Percentiles rank a stretch among this genome's conserved stretches.
phyloP scores from a whole-genome alignment of 1,139 yeast species.

The Candida gigantensis region DNA sequence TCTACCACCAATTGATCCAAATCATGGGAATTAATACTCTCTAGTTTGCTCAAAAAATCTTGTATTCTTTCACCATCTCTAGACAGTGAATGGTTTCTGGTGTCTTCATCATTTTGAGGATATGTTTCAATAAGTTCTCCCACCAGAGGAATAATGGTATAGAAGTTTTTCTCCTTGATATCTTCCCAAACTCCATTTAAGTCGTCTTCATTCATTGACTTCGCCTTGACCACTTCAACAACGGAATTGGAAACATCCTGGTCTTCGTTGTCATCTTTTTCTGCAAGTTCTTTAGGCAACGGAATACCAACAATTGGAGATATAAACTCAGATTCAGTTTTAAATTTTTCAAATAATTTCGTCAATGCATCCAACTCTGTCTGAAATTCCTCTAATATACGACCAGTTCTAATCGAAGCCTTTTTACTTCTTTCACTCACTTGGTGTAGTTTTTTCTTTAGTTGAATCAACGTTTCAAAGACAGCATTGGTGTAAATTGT shows the following conservation, averaged over 20 bases:
- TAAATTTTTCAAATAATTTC: slow-evolving; percentile 47
- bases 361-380: slow-evolving; percentile 40
- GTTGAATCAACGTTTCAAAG: slow-evolving; percentile 33
- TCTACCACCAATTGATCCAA: slow-evolving; percentile 58
- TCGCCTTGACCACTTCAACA: slow-evolving; percentile 26
- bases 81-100: slow-evolving; percentile 3
- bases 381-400: slow-evolving; percentile 53
- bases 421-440: slow-evolving; percentile 46
- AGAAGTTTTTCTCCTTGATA: slow-evolving; percentile 62
- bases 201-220: slow-evolving; percentile 29
- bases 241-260: slow-evolving; percentile 18
- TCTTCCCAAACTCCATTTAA: slow-evolving; percentile 60
- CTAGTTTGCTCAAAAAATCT: slow-evolving; percentile 46
- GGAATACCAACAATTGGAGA: slow-evolving; percentile 40
- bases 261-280: slow-evolving; percentile 17
- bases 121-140: slow-evolving; percentile 32
- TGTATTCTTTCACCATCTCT: slow-evolving; percentile 48
- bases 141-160: slow-evolving; percentile 39
- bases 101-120: slow-evolving; percentile 9
- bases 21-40: slow-evolving; percentile 45
- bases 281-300: slow-evolving; percentile 29
- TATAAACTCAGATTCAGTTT: slow-evolving; percentile 43
- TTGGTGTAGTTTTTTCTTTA: slow-evolving; percentile 36
- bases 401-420: slow-evolving; percentile 68
- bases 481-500: slow-evolving; percentile 50